These are phyloP conservation scores for Bertia moriformis DNA, from an alignment of 2,329 filamentous ascomycete genomes.

Conservation along the genomic window DNA sequence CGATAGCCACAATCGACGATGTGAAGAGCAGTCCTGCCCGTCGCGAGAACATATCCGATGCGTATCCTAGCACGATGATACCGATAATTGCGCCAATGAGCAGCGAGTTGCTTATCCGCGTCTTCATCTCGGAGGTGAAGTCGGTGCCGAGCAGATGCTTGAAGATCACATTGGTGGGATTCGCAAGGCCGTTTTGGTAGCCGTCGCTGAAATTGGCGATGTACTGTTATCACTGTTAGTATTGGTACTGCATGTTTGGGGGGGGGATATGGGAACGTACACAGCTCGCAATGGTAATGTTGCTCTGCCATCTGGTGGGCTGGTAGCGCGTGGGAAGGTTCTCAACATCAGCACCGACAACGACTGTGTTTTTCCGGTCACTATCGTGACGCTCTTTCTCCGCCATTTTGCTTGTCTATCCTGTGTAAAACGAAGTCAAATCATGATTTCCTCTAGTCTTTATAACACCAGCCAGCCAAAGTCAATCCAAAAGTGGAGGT, in stretches of 20 bases:
- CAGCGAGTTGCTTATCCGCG: slow-evolving; percentile 13
- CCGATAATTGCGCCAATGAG: slow-evolving; percentile 14
- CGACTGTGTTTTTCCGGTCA: too few species aligned
- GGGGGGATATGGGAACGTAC: slow-evolving; percentile 7
- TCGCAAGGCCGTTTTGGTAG: slow-evolving; percentile 13
- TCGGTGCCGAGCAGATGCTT: slow-evolving; percentile 10
- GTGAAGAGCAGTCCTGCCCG: slow-evolving; percentile 12
- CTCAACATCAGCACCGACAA: too few species aligned
- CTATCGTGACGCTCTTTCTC: too few species aligned
- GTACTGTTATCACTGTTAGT: not conserved
- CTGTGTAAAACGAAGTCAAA: too few species aligned
- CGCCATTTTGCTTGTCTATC: too few species aligned
- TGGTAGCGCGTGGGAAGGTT: too few species aligned
- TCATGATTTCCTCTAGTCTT: too few species aligned
- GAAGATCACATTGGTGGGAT: slow-evolving; percentile 16
- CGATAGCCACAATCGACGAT: slow-evolving; percentile 11
- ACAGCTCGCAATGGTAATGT: slow-evolving; percentile 13
- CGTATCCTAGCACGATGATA: slow-evolving; percentile 11
- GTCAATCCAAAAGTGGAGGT: too few species aligned
- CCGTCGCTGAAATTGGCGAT: slow-evolving; percentile 15
- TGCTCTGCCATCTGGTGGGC: slow-evolving; percentile 11
- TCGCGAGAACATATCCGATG: slow-evolving; percentile 13
- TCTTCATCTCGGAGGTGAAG: slow-evolving; percentile 13
- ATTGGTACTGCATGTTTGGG: slow-evolving; percentile 1
- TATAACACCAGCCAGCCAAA: too few species aligned